Evolutionary conservation across 345 rosid species (phyloP), one percentile per base, ranked within the genome.

Genomic region (Gossypium bickii): DNA sequence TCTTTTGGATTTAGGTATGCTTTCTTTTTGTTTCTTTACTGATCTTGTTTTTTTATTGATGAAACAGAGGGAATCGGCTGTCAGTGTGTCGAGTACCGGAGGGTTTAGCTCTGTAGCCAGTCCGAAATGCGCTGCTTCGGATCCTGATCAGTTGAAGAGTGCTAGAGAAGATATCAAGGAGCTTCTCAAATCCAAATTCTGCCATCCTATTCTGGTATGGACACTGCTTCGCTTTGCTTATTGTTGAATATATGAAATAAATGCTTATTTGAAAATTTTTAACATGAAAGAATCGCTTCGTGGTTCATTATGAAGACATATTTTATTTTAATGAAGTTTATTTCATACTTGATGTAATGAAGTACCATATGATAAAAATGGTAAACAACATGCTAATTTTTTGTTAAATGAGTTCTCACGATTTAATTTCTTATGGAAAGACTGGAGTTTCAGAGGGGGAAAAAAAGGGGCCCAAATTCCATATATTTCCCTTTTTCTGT

Each of bases 131-230:
- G 89, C 89, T 13, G 95, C 97, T 13, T 89, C 92, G 29, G 89
- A 91, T 85, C 89, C 90, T 66, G 85, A 78, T 85, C 97, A 94
- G 84, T 64, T 94, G 87, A 87, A 80, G 88, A 89, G 87, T 56
- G 98, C 97, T 15, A 92, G 83, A 77, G 97, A 94, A 78, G 98
- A 94, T 60, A 90, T 94, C 79, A 88, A 86, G 85, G 83, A 88
- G 76, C 87, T 92, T 67, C 95, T 94, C n/a, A 87, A 83, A 43
- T 82, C 90, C 22, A 90, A 81, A 78, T 89, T 84, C 75, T 89
- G 97, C 53, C 97, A 94, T 86, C 98, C 97, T 29, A 86, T 94
- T 77, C 71, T 92, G 87, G 98, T 92, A 79, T 27, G 48, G 2
- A 25, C 3, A 41, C 8, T 18, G 2, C 12, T 63, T 12, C 9